phyloP scores from a whole-genome alignment of 2,329 filamentous ascomycete genomes.

The Sporothrix schenckii region DNA sequence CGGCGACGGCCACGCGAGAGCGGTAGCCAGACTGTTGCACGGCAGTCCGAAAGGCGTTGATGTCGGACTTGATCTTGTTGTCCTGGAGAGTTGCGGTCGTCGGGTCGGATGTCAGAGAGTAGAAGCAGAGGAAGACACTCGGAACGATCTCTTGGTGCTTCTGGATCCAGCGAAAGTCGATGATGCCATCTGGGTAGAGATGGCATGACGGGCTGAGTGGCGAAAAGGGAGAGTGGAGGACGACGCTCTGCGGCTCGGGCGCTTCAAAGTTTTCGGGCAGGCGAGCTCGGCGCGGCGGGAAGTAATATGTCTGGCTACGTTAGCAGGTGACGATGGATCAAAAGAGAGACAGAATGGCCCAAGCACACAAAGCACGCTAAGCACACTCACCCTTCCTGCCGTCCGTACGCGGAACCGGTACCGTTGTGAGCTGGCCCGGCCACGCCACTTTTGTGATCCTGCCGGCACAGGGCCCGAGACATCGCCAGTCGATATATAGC shows the following conservation, averaged over 20 bases:
- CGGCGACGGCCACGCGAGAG: slow-evolving; percentile 73
- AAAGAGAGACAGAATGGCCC: too few relatives aligned
- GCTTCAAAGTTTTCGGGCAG: slow-evolving; percentile 56
- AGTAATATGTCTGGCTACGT: slow-evolving; percentile 53
- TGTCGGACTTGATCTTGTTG: slow-evolving; percentile 84
- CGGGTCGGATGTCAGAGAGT: slow-evolving; percentile 71
- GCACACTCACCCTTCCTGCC: slow-evolving; percentile 74
- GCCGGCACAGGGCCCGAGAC: slow-evolving; percentile 52
- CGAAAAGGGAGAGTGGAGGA: slow-evolving; percentile 89
- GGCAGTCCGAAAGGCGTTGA: slow-evolving; percentile 72
- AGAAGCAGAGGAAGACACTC: slow-evolving; percentile 79
- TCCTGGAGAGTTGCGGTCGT: slow-evolving; percentile 78
- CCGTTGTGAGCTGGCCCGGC: slow-evolving; percentile 54
- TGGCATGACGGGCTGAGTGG: slow-evolving; percentile 81
- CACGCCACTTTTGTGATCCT: slow-evolving; percentile 61
- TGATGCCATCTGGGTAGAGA: slow-evolving; percentile 86
- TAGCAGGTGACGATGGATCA: background rate
- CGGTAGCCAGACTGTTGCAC: slow-evolving; percentile 73
- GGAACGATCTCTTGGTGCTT: slow-evolving; percentile 89
- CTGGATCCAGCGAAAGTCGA: slow-evolving; percentile 78
- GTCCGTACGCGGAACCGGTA: slow-evolving; percentile 70
- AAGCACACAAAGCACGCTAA: slow-evolving; percentile 44
- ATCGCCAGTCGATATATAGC: slow-evolving; percentile 68
- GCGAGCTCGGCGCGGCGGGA: slow-evolving; percentile 60
- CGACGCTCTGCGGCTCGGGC: slow-evolving; percentile 49